These are phyloP conservation scores for Diplodia sapinea DNA, from an alignment of 2,329 filamentous ascomycete species.

Conservation along the genomic window DNA sequence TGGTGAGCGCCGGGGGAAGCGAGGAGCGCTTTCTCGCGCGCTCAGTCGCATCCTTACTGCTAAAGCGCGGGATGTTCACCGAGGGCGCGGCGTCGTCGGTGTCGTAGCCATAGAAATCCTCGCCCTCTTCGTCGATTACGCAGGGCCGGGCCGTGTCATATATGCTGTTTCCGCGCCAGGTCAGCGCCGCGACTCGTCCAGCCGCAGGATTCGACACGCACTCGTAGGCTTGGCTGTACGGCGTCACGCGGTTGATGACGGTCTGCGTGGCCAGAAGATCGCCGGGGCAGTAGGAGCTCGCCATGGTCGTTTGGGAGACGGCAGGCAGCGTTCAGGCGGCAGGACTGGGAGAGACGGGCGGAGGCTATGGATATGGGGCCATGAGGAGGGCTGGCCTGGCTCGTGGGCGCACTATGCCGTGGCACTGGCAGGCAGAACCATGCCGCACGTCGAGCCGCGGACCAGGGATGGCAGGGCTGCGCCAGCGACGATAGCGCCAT, in stretches of 20 bases:
- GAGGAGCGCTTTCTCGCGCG: conserved; percentile 11
- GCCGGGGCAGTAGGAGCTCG: neutral
- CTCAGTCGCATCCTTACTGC: neutral
- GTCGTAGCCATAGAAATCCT: conserved; percentile 11
- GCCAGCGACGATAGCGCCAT: conserved; percentile 22
- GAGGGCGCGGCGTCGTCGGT: conserved; percentile 22
- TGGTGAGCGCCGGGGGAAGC: conserved; percentile 2
- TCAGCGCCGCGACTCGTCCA: neutral
- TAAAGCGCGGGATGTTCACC: conserved; percentile 23
- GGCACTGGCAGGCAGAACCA: neutral
- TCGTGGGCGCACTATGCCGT: conserved; percentile 15
- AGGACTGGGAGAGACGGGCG: neutral
- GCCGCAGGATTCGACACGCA: neutral
- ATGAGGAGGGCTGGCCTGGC: neutral
- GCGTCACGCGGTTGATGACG: conserved; percentile 15
- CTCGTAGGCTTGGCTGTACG: conserved; percentile 3
- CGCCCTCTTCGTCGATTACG: conserved; percentile 23
- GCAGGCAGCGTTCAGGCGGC: neutral
- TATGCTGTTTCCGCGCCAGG: conserved; percentile 2
- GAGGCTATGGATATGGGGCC: conserved; percentile 2
- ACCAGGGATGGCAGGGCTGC: conserved; percentile 18
- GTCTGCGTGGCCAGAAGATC: conserved; percentile 15
- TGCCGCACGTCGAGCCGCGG: conserved; percentile 4
- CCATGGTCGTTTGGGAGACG: conserved; percentile 5
- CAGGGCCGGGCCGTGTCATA: conserved; percentile 10